These are phyloP conservation scores for Trichoderma citrinoviride DNA, from an alignment of 2,329 filamentous ascomycete species.

Conservation along the genomic window DNA sequence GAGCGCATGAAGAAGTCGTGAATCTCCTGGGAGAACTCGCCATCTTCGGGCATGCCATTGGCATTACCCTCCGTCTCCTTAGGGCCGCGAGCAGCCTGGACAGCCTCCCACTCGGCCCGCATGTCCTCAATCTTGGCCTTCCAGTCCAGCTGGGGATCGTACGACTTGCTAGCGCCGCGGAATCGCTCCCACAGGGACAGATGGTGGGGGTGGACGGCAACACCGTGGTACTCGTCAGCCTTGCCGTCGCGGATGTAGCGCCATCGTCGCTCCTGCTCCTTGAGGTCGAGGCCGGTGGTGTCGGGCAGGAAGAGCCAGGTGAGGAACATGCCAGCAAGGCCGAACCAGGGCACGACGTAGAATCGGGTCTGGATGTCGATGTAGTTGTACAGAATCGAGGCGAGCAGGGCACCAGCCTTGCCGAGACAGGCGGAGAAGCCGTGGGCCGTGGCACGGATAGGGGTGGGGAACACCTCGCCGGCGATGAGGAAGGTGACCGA, in stretches of 20 bases:
- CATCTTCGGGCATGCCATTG: constrained; percentile 41
- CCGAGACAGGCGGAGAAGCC: constrained; percentile 90
- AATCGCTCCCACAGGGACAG: constrained; percentile 85
- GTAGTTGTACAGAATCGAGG: constrained; percentile 91
- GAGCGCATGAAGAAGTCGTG: constrained; percentile 53
- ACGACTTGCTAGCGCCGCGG: constrained; percentile 73
- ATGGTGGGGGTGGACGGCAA: constrained; percentile 87
- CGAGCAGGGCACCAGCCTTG: constrained; percentile 83
- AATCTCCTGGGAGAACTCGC: constrained; percentile 53
- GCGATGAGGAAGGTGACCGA: constrained; percentile 94
- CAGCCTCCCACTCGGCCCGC: constrained; percentile 59
- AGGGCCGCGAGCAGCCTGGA: constrained; percentile 46
- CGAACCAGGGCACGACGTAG: constrained; percentile 93
- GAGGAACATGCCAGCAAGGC: constrained; percentile 78
- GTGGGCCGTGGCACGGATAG: constrained; percentile 88
- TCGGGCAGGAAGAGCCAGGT: constrained; percentile 90
- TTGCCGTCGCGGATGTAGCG: constrained; percentile 76
- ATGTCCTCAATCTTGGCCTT: constrained; percentile 83
- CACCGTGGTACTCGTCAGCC: constrained; percentile 82
- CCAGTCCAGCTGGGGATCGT: constrained; percentile 80
- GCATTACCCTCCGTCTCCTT: constrained; percentile 47
- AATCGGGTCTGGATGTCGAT: constrained; percentile 83
- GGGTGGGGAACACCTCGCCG: constrained; percentile 93
- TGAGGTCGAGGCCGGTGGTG: constrained; percentile 92
- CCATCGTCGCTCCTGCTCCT: constrained; percentile 96